Conservation (phyloP, 2,329 filamentous ascomycete species). For the Penicillium sp. region DNA sequence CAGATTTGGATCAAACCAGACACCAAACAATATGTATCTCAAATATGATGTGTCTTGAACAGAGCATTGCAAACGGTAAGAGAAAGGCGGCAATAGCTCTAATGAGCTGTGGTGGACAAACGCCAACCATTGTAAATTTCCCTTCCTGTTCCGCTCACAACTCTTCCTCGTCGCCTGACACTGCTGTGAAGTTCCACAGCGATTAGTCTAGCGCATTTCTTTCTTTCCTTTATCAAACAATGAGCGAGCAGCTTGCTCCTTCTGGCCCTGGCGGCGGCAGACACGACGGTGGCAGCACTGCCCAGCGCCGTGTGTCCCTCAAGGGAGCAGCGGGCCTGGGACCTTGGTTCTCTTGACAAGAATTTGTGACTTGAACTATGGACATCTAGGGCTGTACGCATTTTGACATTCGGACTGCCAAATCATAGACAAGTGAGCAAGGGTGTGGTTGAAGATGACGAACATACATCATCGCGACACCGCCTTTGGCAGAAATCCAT, state of each 20-base stretch:
- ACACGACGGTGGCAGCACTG: neutral
- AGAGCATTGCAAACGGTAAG: neutral
- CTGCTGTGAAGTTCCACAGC: neutral
- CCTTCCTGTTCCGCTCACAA: neutral
- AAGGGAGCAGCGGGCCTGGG: neutral
- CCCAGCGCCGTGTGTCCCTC: neutral
- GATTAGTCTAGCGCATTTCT: neutral
- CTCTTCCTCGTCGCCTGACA: neutral
- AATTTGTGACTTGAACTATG: neutral
- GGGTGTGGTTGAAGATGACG: neutral
- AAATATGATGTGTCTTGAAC: neutral
- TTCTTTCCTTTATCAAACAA: neutral
- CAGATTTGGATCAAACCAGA: neutral
- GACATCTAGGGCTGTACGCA: neutral
- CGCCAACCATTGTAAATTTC: neutral
- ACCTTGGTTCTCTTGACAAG: neutral
- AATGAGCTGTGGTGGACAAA: neutral
- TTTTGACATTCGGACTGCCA: neutral
- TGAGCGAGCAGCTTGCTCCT: neutral
- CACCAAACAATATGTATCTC: neutral
- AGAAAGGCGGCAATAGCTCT: neutral
- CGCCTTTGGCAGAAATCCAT: slow-evolving; percentile 28
- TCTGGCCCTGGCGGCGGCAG: neutral
- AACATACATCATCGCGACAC: slow-evolving; percentile 1
- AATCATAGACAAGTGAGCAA: neutral